phyloP scores from a whole-genome alignment of 495 filamentous ascomycete species.

The Xylaria acuta region DNA sequence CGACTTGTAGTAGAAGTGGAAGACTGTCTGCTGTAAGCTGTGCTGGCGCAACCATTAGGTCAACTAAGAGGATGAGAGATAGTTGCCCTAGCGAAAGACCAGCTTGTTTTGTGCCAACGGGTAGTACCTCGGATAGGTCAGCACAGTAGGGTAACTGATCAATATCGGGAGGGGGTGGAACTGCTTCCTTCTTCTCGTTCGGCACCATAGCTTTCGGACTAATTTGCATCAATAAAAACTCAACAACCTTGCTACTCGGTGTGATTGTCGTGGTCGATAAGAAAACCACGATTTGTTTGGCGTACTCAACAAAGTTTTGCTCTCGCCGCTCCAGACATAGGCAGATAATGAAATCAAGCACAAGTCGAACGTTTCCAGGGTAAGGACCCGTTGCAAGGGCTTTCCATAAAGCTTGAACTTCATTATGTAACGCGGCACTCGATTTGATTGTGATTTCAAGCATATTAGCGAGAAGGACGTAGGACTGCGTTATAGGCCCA shows the following conservation, averaged over 20 bases:
- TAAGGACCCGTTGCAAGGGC: slow-evolving; percentile 92
- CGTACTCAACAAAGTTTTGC: slow-evolving; percentile 96
- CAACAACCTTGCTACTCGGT: slow-evolving; percentile 84
- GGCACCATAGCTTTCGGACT: slow-evolving; percentile 88
- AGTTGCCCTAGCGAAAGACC: slow-evolving; percentile 92
- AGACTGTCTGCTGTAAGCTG: slow-evolving; percentile 77
- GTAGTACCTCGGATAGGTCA: slow-evolving; percentile 78
- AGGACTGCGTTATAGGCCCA: slow-evolving; percentile 85
- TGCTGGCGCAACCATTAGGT: slow-evolving; percentile 92
- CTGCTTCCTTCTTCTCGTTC: slow-evolving; percentile 76
- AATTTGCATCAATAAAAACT: slow-evolving; percentile 89
- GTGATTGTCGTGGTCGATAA: slow-evolving; percentile 84
- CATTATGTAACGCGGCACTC: slow-evolving; percentile 86
- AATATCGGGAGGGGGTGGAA: slow-evolving; percentile 75
- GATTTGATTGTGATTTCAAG: slow-evolving; percentile 96
- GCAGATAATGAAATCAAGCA: slow-evolving; percentile 93
- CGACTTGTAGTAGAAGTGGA: slow-evolving; percentile 84
- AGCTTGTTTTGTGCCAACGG: slow-evolving; percentile 86
- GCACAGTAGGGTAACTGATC: slow-evolving; percentile 84
- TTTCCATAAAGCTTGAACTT: slow-evolving; percentile 97
- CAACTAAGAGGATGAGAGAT: slow-evolving; percentile 90
- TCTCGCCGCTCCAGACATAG: slow-evolving; percentile 91
- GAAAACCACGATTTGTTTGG: slow-evolving; percentile 97
- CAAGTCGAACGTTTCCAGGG: slow-evolving; percentile 91
- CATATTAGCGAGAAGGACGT: slow-evolving; percentile 94